A percentile compares a stretch with the other conserved stretches of the same genome.
These are phyloP conservation scores for Oryza officinalis DNA, from an alignment of 176 grass and related monocot species.

Conservation along the genomic window DNA sequence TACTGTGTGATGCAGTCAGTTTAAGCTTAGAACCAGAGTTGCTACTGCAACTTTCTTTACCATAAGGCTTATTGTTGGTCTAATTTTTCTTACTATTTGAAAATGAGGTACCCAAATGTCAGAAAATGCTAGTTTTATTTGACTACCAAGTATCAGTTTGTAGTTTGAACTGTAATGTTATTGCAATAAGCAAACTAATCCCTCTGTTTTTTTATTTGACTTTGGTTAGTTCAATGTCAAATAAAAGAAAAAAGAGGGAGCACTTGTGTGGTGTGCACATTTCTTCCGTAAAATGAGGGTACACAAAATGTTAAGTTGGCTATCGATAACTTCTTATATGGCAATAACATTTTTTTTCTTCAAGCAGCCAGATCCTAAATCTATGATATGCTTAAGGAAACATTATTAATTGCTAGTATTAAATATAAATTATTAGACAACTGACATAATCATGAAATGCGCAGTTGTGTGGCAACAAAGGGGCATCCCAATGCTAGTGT, in stretches of 20 bases:
- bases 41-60: not conserved
- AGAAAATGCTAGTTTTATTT: conserved; percentile 23
- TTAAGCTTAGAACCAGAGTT: not conserved
- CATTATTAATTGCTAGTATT: conserved; percentile 11
- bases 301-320: not conserved
- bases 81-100: not conserved
- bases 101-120: not conserved
- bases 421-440: not conserved
- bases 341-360: conserved; percentile 12
- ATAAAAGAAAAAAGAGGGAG: not conserved
- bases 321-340: not conserved
- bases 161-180: not conserved
- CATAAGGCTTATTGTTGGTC: not conserved
- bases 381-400: not conserved
- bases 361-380: not conserved
- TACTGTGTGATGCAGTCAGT: not conserved
- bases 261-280: not conserved
- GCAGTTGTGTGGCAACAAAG: too few relatives aligned
- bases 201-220: too few relatives aligned
- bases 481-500: too few relatives aligned
- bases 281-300: not conserved
- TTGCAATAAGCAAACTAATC: not conserved
- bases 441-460: not conserved
- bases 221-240: too few relatives aligned
- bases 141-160: not conserved